A percentile compares a stretch with the other conserved stretches of the same genome.
These are phyloP conservation scores for Uronychia setigera DNA, from an alignment of 73 alveolate species.

Conservation along the genomic window DNA sequence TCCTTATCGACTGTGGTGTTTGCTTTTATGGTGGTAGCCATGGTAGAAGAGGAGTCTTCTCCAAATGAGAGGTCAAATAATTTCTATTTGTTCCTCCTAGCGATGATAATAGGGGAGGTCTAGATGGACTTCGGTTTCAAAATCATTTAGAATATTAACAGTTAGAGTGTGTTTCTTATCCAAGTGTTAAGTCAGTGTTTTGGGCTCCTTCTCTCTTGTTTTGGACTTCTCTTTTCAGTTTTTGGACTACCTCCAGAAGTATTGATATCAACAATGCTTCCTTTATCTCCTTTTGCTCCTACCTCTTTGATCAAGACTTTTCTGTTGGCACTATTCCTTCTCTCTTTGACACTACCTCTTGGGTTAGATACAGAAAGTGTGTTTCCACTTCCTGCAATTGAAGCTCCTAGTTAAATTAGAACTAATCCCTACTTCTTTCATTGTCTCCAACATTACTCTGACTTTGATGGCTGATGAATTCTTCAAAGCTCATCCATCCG, in stretches of 20 bases:
- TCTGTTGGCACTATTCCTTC: not conserved
- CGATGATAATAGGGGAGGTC: too few species aligned
- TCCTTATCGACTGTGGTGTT: too few species aligned
- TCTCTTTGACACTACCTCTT: not conserved
- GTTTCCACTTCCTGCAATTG: not conserved
- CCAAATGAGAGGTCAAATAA: too few species aligned
- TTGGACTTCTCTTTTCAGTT: not conserved
- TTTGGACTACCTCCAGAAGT: not conserved
- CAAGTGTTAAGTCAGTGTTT: not conserved
- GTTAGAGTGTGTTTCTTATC: not conserved
- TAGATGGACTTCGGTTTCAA: not conserved
- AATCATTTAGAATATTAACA: not conserved
- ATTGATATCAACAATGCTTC: not conserved
- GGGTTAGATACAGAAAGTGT: too few species aligned
- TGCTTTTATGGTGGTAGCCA: too few species aligned
- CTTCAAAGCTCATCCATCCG: conserved; percentile 68
- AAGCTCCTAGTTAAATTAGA: not conserved
- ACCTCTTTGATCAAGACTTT: not conserved
- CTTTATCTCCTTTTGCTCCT: not conserved
- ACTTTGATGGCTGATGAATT: conserved; percentile 32
- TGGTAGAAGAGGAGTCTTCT: too few species aligned
- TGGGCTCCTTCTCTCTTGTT: not conserved
- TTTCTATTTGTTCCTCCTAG: too few species aligned
- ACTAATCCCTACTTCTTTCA: not conserved
- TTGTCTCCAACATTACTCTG: not conserved